Evolutionary conservation across 2,329 filamentous ascomycete genomes (phyloP).

Genomic region (Fusarium dlaminii): DNA sequence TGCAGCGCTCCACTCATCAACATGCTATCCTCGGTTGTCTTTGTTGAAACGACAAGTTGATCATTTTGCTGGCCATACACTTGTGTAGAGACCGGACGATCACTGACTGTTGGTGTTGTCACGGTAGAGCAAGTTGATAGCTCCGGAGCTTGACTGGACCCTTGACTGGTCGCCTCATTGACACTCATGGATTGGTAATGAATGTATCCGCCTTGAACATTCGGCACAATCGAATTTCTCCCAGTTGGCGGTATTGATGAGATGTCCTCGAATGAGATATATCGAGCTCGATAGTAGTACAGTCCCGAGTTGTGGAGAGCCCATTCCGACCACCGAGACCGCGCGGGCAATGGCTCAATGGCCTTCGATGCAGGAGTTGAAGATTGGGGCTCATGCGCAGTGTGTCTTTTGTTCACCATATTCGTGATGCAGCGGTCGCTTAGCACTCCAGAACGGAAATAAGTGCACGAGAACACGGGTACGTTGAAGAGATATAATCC

Average conservation of each 20-base stretch:
- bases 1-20: constrained; percentile 32
- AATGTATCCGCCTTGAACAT: constrained; percentile 29
- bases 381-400: neutral
- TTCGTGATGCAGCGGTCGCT: neutral
- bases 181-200: constrained; percentile 38
- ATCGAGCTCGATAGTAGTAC: constrained; percentile 38
- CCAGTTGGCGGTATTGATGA: constrained; percentile 18
- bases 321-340: constrained; percentile 34
- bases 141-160: neutral
- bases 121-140: constrained; percentile 17
- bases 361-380: constrained; percentile 5
- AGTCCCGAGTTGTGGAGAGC: constrained; percentile 12
- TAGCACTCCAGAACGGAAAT: neutral
- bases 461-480: neutral
- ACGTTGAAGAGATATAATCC: constrained; percentile 23
- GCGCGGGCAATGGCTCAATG: neutral
- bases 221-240: constrained; percentile 33
- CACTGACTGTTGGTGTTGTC: constrained; percentile 11
- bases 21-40: neutral
- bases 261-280: constrained; percentile 30
- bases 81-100: neutral
- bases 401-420: constrained; percentile 1
- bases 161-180: neutral
- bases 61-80: neutral
- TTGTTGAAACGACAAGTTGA: constrained; percentile 9